Conservation (phyloP, 805 yeast genomes). For the Ogataea siamensis region DNA sequence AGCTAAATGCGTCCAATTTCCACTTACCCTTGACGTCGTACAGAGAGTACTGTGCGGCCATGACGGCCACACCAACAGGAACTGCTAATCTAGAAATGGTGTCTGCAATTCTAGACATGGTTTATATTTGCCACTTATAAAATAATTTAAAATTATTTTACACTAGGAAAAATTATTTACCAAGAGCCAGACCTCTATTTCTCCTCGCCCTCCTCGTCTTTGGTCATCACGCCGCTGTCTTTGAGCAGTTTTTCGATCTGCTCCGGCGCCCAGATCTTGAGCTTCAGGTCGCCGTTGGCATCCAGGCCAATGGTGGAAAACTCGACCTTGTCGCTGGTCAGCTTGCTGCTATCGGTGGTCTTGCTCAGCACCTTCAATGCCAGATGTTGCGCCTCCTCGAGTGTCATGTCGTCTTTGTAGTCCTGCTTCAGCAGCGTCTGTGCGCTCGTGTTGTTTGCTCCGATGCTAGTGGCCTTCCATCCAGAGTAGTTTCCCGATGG, state of each 20-base stretch:
- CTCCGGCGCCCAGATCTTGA: constrained; percentile 74
- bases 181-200: constrained; percentile 7
- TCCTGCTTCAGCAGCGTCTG: constrained; percentile 95
- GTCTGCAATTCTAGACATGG: constrained; percentile 42
- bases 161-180: constrained; percentile 6
- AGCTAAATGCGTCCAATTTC: not conserved
- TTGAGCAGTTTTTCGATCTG: constrained; percentile 75
- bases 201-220: constrained; percentile 47
- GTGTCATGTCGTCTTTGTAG: constrained; percentile 73
- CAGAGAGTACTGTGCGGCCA: constrained; percentile 77
- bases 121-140: constrained; percentile 9
- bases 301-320: constrained; percentile 72
- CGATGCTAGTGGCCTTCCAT: constrained; percentile 97
- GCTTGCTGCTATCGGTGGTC: constrained; percentile 85
- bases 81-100: constrained; percentile 52
- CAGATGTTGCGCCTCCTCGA: constrained; percentile 77
- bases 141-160: constrained; percentile 4
- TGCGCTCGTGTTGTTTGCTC: constrained; percentile 94
- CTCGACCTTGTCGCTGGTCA: constrained; percentile 89
- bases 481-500: constrained; percentile 98
- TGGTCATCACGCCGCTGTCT: constrained; percentile 59
- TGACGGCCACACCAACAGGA: constrained; percentile 66
- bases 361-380: constrained; percentile 90
- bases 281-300: constrained; percentile 50
- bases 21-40: constrained; percentile 77